Evolutionary conservation across 176 grass and related monocot species (phyloP).

Genomic region (Pharus latifolius): DNA sequence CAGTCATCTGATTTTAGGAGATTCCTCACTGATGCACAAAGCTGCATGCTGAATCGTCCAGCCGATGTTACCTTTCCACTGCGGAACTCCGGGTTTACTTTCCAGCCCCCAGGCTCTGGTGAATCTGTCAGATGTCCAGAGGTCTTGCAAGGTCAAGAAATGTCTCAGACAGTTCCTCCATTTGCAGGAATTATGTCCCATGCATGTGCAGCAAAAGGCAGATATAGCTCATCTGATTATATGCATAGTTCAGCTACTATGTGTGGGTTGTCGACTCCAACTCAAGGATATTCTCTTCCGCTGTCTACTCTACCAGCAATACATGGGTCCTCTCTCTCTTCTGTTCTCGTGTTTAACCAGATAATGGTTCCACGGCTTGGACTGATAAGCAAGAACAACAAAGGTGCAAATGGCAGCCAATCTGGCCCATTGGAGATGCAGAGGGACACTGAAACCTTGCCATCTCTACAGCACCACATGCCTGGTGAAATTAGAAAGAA

Average conservation of each 20-base stretch:
- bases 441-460: slow-evolving; percentile 5
- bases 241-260: not conserved
- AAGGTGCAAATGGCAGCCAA: not conserved
- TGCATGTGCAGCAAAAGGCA: slow-evolving; percentile 2
- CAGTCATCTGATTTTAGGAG: not conserved
- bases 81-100: slow-evolving; percentile 15
- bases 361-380: not conserved
- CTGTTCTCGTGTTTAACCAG: slow-evolving; percentile 68
- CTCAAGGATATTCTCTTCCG: slow-evolving; percentile 16
- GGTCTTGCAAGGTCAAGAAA: slow-evolving; percentile 99
- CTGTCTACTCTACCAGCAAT: slow-evolving; percentile 15
- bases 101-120: slow-evolving; percentile 48
- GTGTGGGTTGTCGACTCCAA: slow-evolving; percentile 1
- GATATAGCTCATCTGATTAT: slow-evolving; percentile 10
- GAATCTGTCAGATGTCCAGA: slow-evolving; percentile 60
- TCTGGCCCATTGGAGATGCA: not conserved
- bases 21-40: slow-evolving; percentile 12
- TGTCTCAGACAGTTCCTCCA: slow-evolving; percentile 30
- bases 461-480: not conserved
- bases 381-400: not conserved
- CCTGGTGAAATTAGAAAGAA: not conserved
- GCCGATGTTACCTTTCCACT: not conserved
- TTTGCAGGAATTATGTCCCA: slow-evolving; percentile 12
- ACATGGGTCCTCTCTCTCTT: slow-evolving; percentile 55
- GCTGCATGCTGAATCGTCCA: slow-evolving; percentile 13